Evolutionary conservation across 2,329 filamentous ascomycete genomes (phyloP).

Genomic region (Cercospora citrullina): DNA sequence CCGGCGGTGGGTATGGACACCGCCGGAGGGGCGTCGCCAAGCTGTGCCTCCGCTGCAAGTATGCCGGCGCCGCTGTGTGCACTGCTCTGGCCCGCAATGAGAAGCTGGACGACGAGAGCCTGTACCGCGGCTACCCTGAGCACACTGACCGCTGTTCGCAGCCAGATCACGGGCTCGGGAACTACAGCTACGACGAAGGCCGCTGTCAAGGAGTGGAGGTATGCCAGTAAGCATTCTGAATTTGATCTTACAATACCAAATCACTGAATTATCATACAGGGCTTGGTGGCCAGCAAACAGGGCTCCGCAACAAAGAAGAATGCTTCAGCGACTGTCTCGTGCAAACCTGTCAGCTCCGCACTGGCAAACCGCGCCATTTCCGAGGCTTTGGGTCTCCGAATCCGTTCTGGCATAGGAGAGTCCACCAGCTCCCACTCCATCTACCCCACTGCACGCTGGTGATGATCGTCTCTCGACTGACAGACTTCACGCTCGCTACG

Average conservation of each 20-base stretch:
- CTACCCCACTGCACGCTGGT: background rate
- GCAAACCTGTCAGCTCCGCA: background rate
- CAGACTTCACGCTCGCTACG: background rate
- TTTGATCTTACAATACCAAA: background rate
- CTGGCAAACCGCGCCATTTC: background rate
- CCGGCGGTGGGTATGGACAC: background rate
- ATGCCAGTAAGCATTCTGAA: background rate
- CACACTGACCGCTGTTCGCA: constrained; percentile 13
- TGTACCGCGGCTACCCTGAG: constrained; percentile 37
- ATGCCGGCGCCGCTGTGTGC: constrained; percentile 48
- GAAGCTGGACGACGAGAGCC: constrained; percentile 37
- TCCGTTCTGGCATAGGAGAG: background rate
- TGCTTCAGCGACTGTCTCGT: background rate
- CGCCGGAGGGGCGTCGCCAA: background rate
- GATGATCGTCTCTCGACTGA: background rate
- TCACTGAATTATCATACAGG: background rate
- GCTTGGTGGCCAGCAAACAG: background rate
- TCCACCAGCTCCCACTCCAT: background rate
- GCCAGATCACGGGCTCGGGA: background rate
- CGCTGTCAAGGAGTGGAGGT: background rate
- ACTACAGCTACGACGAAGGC: background rate
- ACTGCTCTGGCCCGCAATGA: constrained; percentile 43
- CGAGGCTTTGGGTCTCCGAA: background rate
- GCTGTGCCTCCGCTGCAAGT: constrained; percentile 36
- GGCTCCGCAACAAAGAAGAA: background rate